Conservation (phyloP, 805 yeast species). For the Lachancea sp. region DNA sequence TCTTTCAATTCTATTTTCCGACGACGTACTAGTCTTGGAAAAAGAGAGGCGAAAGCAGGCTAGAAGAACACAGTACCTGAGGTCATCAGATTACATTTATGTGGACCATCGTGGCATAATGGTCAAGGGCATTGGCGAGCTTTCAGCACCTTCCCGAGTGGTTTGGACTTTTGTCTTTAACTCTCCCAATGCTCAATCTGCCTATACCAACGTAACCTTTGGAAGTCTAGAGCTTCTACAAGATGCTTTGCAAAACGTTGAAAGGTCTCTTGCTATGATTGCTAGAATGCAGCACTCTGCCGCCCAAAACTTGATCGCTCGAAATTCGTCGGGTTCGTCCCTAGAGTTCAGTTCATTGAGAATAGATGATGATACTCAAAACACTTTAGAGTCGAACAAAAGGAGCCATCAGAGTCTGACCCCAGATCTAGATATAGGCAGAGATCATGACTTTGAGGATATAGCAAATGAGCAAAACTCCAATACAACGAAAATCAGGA, state of each 20-base stretch:
- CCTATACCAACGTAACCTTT: constrained; percentile 16
- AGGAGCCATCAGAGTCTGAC: constrained; percentile 20
- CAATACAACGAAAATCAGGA: constrained; percentile 18
- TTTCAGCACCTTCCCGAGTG: constrained; percentile 10
- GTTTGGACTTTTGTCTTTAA: constrained; percentile 17
- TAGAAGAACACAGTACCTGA: not conserved
- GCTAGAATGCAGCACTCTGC: not conserved
- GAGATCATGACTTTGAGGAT: constrained; percentile 14
- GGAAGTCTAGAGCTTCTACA: not conserved
- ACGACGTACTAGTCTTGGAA: constrained; percentile 7
- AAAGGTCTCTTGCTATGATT: not conserved
- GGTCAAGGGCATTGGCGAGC: constrained; percentile 10
- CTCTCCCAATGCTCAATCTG: constrained; percentile 16
- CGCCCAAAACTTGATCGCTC: not conserved
- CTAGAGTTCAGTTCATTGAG: constrained; percentile 17
- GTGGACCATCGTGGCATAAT: constrained; percentile 22
- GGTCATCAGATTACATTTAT: constrained; percentile 16
- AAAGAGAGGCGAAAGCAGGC: constrained; percentile 9
- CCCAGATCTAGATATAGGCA: constrained; percentile 15
- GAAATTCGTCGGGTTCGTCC: constrained; percentile 11
- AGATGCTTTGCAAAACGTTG: not conserved
- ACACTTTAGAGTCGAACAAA: constrained; percentile 12
- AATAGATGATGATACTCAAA: constrained; percentile 16
- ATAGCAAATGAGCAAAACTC: constrained; percentile 9
- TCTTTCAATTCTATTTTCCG: constrained; percentile 12